Base-by-base conservation (phyloP, 208 protist genomes). In the Trypanosomatidae sp. region DNA sequence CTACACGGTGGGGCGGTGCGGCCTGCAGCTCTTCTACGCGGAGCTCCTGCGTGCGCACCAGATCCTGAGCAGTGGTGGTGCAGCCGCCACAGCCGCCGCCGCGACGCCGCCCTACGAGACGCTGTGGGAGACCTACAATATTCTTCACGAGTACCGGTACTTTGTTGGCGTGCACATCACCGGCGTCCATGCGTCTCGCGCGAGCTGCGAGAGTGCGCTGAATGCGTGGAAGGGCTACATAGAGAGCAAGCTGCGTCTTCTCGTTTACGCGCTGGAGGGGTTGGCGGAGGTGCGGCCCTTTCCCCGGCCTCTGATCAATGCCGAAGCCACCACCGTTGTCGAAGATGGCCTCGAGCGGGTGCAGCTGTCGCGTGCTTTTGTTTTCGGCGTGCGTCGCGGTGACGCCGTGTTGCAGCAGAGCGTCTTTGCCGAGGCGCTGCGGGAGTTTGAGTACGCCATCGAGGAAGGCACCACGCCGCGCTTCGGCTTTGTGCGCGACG, bases 1-100 rank as follows among this genome's bases (percentile, higher is more conserved):
- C 0, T 92, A 98, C 78, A 98, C 72, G 49, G 84, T 97, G 15
- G 91, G 91, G 22, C 87, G 88, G 8, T 86, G 80, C 69, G 88
- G 88, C 1, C 79, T 95, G 49, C 66, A 82, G 47, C 76, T 83
- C 28, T 91, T 97, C 66, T 87, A 83, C 69, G 28, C 41, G 2
- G 93, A 97, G 76, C 49, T 95, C 15, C 72, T 79, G 28, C 88
- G 86, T 5, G 91, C n/a, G n/a, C n/a, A n/a, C n/a, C n/a, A n/a
- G n/a, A n/a, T n/a, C n/a, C 83, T 7, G 66, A 88, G 36, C 53
- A 39, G 13, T 50, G 93, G 25, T 69, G 91, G n/a, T n/a, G n/a
- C n/a, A n/a, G n/a, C n/a, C n/a, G n/a, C n/a, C n/a, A n/a, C n/a
- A n/a, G n/a, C n/a, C 17, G 66, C 53, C 7, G 6, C 50, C 56